Evolutionary conservation across 192 early-diverging fungal genomes (phyloP), one percentile per base, ranked within the genome.

Genomic region (Coemansia sp.): DNA sequence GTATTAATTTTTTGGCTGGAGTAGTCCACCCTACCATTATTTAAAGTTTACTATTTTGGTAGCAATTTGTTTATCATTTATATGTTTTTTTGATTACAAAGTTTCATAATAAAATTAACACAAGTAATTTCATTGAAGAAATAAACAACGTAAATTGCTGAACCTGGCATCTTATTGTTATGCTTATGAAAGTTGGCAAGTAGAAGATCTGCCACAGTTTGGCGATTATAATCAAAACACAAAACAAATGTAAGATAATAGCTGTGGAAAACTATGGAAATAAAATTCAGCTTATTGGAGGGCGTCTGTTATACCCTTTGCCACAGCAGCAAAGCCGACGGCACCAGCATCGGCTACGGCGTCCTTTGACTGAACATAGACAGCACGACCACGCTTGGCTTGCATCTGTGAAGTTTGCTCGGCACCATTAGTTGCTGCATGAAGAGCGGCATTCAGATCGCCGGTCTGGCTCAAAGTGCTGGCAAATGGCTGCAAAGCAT

Each of bases 401-500:
- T 72, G 72, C 78, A 85, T 78, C 5, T 52, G 50, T 5, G 61
- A 65, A 3, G 86, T 88, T 8, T 58, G 67, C 38, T 58, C 64
- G 3, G 82, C 77, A 2, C 86, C 86, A 50, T 67, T 46, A 23
- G 30, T 36, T 8, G 82, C 85, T 4, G 77, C 78, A 14, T 78
- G 52, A 5, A 85, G 24, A 2, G 86, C 84, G 23, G 58, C 48
- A 7, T 53, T 40, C 9, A 78, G 36, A 9, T 67, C 53, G 22
- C 68, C 77, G n/a, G 64, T 61, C 29, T 67, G 41, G 19, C 58
- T 55, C 53, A 84, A 48, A 2, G 66, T 60, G 23, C 28, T 54
- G 9, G 84, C 72, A 78, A 89, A 89, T 7, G 87, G 87, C 27
- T 80, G 63, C 22, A 89, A 61, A 1, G 81, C 78, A 51, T 89